phyloP scores from a whole-genome alignment of 768 basidiomycete genomes.

The Lactarius quietus region DNA sequence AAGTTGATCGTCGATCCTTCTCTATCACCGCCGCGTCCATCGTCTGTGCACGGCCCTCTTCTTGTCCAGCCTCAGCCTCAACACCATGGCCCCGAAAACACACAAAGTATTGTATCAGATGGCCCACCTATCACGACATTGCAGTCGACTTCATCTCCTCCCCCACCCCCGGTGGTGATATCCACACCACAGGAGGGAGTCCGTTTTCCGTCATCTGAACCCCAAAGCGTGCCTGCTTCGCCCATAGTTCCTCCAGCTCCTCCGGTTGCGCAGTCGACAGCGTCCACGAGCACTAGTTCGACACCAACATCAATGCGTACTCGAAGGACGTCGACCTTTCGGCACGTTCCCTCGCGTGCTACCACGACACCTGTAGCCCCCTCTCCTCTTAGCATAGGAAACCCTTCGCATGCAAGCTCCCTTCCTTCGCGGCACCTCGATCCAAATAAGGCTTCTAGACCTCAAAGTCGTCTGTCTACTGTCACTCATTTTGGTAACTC shows the following conservation, averaged over 20 bases:
- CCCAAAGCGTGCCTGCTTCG: background rate
- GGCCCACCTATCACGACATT: background rate
- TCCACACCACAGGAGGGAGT: background rate
- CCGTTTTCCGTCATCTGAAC: background rate
- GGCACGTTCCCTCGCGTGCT: constrained; percentile 43
- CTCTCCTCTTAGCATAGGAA: constrained; percentile 37
- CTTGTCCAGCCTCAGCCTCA: background rate
- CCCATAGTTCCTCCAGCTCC: background rate
- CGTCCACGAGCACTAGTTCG: constrained; percentile 11
- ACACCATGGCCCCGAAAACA: background rate
- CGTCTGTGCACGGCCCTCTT: constrained; percentile 5
- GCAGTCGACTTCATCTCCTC: background rate
- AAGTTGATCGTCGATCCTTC: constrained; percentile 21
- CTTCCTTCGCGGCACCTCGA: constrained; percentile 25
- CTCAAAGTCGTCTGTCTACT: constrained; percentile 24
- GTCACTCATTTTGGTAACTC: constrained; percentile 20
- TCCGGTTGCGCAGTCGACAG: background rate
- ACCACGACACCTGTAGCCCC: constrained; percentile 31
- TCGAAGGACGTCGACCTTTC: constrained; percentile 49
- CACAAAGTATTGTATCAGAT: background rate
- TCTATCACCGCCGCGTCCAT: constrained; percentile 22
- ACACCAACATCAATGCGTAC: constrained; percentile 16
- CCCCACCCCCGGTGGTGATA: background rate
- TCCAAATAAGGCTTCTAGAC: constrained; percentile 13
- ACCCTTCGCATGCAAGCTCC: constrained; percentile 26